Evolutionary conservation across 306 rosid species (phyloP).

Genomic region (Ochetophila trinervis): DNA sequence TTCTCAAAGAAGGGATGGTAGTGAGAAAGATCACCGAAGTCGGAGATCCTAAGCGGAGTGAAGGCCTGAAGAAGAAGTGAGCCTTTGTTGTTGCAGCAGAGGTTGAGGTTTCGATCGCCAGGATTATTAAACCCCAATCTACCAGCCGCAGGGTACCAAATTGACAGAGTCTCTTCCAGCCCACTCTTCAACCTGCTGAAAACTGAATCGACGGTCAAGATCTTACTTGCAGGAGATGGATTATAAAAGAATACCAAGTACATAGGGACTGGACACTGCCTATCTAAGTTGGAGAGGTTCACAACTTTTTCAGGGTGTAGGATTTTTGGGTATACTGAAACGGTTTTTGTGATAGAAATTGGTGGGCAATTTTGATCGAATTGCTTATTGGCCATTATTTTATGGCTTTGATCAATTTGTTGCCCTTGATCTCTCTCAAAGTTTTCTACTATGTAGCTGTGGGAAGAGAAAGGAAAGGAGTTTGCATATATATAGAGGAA

Average conservation of each 20-base stretch:
- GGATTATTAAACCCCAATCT: conserved; percentile 44
- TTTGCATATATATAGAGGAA: conserved; percentile 14
- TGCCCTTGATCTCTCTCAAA: not conserved
- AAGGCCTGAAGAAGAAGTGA: conserved; percentile 51
- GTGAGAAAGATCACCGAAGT: conserved; percentile 65
- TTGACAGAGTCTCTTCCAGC: conserved; percentile 53
- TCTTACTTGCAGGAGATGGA: conserved; percentile 5
- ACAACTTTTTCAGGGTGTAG: conserved; percentile 37
- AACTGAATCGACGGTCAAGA: conserved; percentile 38
- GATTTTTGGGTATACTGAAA: conserved; percentile 46
- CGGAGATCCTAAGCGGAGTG: conserved; percentile 35
- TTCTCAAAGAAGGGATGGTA: conserved; percentile 54
- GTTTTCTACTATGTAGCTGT: not conserved
- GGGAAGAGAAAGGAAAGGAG: conserved; percentile 4
- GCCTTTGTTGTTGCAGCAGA: conserved; percentile 71
- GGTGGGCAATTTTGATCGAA: conserved; percentile 25
- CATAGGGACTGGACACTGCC: conserved; percentile 72
- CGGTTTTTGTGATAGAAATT: conserved; percentile 43
- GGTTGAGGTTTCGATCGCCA: conserved; percentile 49
- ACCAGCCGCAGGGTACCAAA: conserved; percentile 71
- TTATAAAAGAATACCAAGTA: conserved; percentile 62
- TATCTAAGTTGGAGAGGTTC: conserved; percentile 67
- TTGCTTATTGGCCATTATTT: conserved; percentile 41
- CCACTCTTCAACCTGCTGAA: conserved; percentile 51
- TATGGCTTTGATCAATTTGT: not conserved